Evolutionary conservation across 108 stramenopile species (phyloP).

Genomic region (Pseudonitzschia multistriata): DNA sequence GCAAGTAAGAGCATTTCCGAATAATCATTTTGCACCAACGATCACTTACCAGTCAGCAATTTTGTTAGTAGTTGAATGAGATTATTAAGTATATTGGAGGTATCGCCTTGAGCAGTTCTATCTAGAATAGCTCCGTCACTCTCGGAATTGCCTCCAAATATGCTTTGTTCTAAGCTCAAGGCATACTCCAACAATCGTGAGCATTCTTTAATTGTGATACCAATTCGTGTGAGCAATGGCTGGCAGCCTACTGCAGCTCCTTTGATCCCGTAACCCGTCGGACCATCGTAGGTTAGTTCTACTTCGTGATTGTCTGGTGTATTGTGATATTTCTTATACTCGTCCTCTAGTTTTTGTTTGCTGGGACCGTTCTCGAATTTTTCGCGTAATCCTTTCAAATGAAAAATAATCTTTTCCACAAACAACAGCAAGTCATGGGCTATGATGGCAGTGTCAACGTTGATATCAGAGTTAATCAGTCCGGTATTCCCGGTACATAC

Average conservation of each 20-base stretch:
- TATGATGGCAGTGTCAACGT: constrained; percentile 42
- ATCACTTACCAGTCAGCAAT: constrained; percentile 5
- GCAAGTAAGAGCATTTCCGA: not conserved
- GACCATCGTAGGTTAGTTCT: constrained; percentile 59
- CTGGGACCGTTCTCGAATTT: constrained; percentile 55
- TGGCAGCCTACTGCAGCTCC: constrained; percentile 60
- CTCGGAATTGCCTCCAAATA: constrained; percentile 17
- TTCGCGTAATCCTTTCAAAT: constrained; percentile 32
- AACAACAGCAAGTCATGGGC: constrained; percentile 68
- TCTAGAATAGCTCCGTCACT: not conserved
- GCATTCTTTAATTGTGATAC: constrained; percentile 16
- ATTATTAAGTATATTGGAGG: constrained; percentile 6
- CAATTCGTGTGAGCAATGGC: constrained; percentile 41
- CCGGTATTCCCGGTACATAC: constrained; percentile 21
- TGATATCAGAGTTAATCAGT: constrained; percentile 20
- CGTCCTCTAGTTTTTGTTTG: constrained; percentile 38
- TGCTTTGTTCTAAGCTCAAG: constrained; percentile 19
- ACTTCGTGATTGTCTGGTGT: constrained; percentile 60
- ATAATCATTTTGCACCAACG: not conserved
- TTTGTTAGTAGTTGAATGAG: not conserved
- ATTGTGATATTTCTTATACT: constrained; percentile 45
- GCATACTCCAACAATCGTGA: constrained; percentile 12
- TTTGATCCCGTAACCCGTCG: constrained; percentile 51
- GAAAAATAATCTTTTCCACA: constrained; percentile 54
- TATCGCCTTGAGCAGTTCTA: not conserved